phyloP scores from a whole-genome alignment of 2,329 filamentous ascomycete genomes.

The Trichoderma aggressivum region DNA sequence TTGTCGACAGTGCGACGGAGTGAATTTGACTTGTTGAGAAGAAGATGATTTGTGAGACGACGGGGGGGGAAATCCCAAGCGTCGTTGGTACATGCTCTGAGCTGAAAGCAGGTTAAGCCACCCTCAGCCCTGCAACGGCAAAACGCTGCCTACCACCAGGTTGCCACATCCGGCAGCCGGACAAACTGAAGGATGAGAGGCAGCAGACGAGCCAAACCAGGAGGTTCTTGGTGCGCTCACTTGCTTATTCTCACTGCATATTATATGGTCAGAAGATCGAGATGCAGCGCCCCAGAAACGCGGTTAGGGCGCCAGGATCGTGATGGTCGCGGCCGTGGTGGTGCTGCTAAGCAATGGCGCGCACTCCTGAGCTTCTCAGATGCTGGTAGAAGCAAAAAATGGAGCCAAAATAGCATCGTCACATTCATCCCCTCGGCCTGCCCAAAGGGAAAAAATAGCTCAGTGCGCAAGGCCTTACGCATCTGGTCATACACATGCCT shows the following conservation, averaged over 20 bases:
- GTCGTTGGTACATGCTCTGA: neutral
- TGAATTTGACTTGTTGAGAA: neutral
- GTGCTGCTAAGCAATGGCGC: conserved; percentile 4
- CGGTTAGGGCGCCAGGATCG: conserved; percentile 15
- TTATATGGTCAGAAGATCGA: conserved; percentile 18
- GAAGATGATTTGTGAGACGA: conserved; percentile 14
- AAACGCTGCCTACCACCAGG: neutral
- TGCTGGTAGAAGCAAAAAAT: neutral
- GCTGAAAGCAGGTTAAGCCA: conserved; percentile 9
- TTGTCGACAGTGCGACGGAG: neutral
- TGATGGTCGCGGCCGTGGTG: neutral
- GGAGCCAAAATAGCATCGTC: conserved; percentile 14
- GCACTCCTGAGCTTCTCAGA: neutral
- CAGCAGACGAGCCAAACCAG: neutral
- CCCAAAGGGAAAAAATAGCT: conserved; percentile 13
- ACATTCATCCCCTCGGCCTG: conserved; percentile 7
- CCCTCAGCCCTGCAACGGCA: conserved; percentile 10
- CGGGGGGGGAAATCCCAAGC: neutral
- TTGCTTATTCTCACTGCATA: conserved; percentile 13
- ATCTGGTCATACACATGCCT: conserved; percentile 1
- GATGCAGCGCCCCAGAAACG: conserved; percentile 13
- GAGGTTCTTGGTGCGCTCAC: conserved; percentile 1
- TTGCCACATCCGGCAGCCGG: conserved; percentile 11
- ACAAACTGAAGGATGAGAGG: conserved; percentile 2
- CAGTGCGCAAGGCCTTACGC: conserved; percentile 4